phyloP scores from a whole-genome alignment of 2,329 filamentous ascomycete species.

The Colletotrichum tropicale region DNA sequence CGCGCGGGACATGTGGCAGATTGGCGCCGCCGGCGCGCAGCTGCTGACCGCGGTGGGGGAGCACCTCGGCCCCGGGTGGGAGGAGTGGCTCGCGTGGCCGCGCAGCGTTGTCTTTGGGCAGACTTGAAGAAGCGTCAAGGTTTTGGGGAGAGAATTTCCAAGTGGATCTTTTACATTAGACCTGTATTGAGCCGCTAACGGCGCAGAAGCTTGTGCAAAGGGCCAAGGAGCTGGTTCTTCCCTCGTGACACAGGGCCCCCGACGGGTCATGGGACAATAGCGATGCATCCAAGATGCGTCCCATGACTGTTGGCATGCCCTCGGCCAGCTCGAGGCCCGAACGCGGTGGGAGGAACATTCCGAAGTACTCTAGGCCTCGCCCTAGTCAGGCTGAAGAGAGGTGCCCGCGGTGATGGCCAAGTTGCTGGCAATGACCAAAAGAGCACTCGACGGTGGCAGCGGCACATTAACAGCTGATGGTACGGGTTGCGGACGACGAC shows the following conservation, averaged over 20 bases:
- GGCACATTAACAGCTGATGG: background rate
- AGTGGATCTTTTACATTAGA: background rate
- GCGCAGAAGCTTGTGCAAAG: background rate
- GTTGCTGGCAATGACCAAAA: background rate
- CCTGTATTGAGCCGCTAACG: background rate
- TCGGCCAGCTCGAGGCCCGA: background rate
- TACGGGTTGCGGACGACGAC: background rate
- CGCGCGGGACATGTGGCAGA: slow-evolving; percentile 29
- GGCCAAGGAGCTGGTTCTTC: background rate
- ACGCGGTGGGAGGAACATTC: background rate
- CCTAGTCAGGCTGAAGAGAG: background rate
- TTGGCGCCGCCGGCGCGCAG: slow-evolving; percentile 25
- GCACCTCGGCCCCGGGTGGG: background rate
- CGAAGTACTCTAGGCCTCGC: background rate
- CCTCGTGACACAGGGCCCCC: background rate
- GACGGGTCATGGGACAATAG: background rate
- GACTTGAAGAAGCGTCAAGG: background rate
- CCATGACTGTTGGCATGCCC: background rate
- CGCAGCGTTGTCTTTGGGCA: background rate
- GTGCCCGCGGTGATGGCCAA: background rate
- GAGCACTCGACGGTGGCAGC: background rate
- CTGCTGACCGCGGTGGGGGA: background rate
- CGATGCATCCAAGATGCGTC: background rate
- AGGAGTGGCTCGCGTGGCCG: background rate
- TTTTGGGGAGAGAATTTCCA: background rate